Percentiles rank a stretch among this genome's conserved stretches.
Conservation (phyloP, 2,329 filamentous ascomycete genomes). For the Botrytis porri region DNA sequence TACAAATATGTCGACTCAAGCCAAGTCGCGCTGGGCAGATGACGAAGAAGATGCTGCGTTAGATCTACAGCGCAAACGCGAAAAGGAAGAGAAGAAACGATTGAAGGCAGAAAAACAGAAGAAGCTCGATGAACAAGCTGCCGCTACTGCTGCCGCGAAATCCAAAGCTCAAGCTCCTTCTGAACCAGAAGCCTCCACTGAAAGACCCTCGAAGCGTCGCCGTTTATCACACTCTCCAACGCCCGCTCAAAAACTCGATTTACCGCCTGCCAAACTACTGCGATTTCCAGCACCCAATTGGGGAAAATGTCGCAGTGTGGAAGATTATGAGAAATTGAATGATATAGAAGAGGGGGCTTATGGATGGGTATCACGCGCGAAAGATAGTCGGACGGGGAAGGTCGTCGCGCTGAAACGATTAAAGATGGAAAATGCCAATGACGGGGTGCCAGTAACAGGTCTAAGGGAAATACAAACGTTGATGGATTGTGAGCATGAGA, state of each 20-base stretch:
- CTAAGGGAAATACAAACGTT: slow-evolving; percentile 92
- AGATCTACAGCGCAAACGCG: slow-evolving; percentile 68
- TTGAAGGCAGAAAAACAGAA: slow-evolving; percentile 79
- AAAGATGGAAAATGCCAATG: slow-evolving; percentile 76
- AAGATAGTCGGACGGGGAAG: slow-evolving; percentile 67
- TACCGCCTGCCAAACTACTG: slow-evolving; percentile 56
- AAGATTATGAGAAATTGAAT: slow-evolving; percentile 89
- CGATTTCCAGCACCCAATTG: slow-evolving; percentile 69
- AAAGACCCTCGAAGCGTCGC: slow-evolving; percentile 61
- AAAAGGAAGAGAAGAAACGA: slow-evolving; percentile 87
- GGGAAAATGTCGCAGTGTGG: slow-evolving; percentile 70
- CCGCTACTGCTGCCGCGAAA: slow-evolving; percentile 31
- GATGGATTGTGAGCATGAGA: slow-evolving; percentile 72
- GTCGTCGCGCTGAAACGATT: slow-evolving; percentile 91
- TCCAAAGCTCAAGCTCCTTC: slow-evolving; percentile 40
- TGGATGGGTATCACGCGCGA: slow-evolving; percentile 86
- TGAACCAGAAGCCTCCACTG: slow-evolving; percentile 39
- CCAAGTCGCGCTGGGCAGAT: slow-evolving; percentile 78
- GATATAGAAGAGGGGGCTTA: slow-evolving; percentile 98
- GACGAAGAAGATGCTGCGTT: slow-evolving; percentile 76
- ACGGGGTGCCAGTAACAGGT: slow-evolving; percentile 83
- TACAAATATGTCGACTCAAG: slow-evolving; percentile 23
- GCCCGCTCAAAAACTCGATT: slow-evolving; percentile 35
- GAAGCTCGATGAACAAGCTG: slow-evolving; percentile 52
- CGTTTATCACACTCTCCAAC: slow-evolving; percentile 43